A percentile compares a stretch with the other conserved stretches of the same genome.
Conservation (phyloP, 345 rosid genomes). For the Eucalyptus curtisii region DNA sequence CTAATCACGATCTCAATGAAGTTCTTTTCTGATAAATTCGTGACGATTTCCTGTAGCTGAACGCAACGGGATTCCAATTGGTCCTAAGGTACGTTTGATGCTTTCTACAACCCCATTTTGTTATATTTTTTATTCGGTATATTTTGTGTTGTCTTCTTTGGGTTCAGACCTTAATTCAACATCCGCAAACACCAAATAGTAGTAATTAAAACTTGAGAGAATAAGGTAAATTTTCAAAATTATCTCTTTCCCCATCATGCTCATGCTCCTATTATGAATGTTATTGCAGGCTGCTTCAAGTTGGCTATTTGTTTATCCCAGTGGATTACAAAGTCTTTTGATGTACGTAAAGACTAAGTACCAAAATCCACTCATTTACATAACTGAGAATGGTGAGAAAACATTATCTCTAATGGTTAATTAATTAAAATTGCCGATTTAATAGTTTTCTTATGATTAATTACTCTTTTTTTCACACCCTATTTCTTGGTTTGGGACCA, state of each 20-base stretch:
- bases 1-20: background rate
- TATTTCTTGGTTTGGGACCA: background rate
- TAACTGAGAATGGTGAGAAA: background rate
- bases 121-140: background rate
- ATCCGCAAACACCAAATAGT: background rate
- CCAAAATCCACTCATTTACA: background rate
- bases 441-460: background rate
- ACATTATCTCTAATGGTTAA: background rate
- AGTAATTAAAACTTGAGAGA: background rate
- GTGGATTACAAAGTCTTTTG: background rate
- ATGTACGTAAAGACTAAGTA: background rate
- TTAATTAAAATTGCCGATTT: background rate
- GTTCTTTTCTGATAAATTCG: background rate
- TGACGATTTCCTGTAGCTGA: background rate
- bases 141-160: background rate
- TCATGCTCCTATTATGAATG: background rate
- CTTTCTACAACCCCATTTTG: background rate
- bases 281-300: background rate
- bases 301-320: background rate
- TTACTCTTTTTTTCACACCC: background rate
- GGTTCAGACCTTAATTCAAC: background rate
- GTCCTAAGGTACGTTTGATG: background rate
- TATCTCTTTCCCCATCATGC: too few relatives aligned
- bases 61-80: background rate
- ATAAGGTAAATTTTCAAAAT: background rate